Base-by-base conservation (phyloP, 192 early-diverging fungal species). In the Linnemannia hyalina region DNA sequence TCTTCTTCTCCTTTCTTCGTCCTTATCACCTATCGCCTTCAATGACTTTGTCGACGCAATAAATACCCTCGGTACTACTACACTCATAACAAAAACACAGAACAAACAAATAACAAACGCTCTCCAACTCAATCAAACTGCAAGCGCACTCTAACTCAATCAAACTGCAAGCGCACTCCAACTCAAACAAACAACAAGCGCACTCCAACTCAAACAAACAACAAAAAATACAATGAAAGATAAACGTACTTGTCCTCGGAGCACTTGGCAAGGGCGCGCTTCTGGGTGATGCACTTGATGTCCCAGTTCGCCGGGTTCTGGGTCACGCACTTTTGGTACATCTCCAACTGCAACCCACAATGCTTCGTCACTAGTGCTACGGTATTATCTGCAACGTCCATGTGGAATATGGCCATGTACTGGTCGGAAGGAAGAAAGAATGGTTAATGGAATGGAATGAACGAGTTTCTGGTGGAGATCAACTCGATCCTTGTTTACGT, bases 321-420 rank as follows among this genome's bases (percentile, higher is more conserved):
- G 1, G 91, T 90, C 13, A 93, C 82, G 54, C 92, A 93, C 60
- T 88, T 87, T 74, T 91, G 91, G 77, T 93, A 93, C 73, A 91
- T 74, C 70, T 91, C 88, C 32, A 93, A 74, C 54, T 92, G 92
- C 18, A 91, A 86, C 18, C 89, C 92, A 68, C 92, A 93, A 73
- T 93, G 89, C 84, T 92, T 89, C 47, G 88, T 89, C 60, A 93
- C 92, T 70, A 92, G 90, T 18, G 74, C 83, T 42, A 93, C 82
- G 69, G 92, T 93, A 57, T 91, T 88, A 73, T 93, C 91, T 86
- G 84, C 72, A n/a, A 86, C 84, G 78, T 86, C 84, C 84, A 86
- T 86, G 84, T 86, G 84, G 79, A 86, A 86, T 60, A 86, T 86
- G 47, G 79, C 72, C 84, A 86, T 86, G 13, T 32, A 70, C 29